phyloP scores from a whole-genome alignment of 768 basidiomycete species.

The Suillus paluster region DNA sequence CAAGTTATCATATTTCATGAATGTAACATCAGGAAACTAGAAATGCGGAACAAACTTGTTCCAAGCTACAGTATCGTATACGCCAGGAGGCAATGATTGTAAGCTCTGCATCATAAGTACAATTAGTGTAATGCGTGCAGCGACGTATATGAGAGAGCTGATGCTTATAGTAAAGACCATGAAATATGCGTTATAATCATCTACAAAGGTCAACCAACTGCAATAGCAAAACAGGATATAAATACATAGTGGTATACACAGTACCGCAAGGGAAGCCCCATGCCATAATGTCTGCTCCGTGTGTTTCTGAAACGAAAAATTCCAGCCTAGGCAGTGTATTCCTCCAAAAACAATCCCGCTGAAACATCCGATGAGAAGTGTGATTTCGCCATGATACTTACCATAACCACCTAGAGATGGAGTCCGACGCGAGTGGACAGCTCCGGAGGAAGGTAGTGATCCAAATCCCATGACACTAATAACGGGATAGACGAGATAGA shows the following conservation, averaged over 20 bases:
- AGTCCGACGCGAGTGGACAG: neutral
- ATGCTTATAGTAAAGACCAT: no score
- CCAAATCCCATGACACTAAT: no score
- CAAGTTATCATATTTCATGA: no score
- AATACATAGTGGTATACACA: neutral
- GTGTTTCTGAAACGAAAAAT: conserved; percentile 26
- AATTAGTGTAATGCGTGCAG: conserved; percentile 17
- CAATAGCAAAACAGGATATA: no score
- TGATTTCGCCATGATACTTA: neutral
- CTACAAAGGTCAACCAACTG: no score
- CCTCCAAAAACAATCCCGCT: conserved; percentile 24
- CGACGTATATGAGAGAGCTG: conserved; percentile 9
- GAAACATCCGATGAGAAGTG: neutral
- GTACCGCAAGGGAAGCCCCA: conserved; percentile 20
- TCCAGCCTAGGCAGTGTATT: conserved; percentile 35
- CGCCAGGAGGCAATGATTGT: conserved; percentile 15
- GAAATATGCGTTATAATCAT: no score
- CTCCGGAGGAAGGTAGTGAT: neutral
- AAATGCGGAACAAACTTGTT: conserved; percentile 14
- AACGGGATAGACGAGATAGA: no score
- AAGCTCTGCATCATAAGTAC: conserved; percentile 15
- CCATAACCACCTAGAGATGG: neutral
- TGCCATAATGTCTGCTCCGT: conserved; percentile 31
- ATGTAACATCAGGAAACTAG: neutral
- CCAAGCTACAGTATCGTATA: conserved; percentile 21